phyloP scores from a whole-genome alignment of 2,329 filamentous ascomycete species.

The Aspergillus melleus region DNA sequence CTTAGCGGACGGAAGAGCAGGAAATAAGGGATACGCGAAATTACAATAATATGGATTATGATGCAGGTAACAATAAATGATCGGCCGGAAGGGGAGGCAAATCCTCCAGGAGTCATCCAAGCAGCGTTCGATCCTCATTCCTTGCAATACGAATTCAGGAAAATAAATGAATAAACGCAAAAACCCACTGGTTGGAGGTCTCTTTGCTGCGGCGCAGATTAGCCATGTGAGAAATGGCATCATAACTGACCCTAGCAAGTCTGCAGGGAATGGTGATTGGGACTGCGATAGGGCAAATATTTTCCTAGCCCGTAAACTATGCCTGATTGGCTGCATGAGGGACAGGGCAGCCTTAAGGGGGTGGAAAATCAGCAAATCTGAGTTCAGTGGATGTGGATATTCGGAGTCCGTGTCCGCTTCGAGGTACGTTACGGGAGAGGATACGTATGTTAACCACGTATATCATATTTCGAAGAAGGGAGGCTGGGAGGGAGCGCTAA shows the following conservation, averaged over 20 bases:
- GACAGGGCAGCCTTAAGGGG: background rate
- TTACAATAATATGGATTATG: background rate
- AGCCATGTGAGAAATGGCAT: slow-evolving; percentile 2
- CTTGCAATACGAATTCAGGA: background rate
- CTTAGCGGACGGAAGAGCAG: too few relatives aligned
- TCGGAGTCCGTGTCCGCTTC: background rate
- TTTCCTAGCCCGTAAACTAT: background rate
- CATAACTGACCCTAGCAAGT: background rate
- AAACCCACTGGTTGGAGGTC: background rate
- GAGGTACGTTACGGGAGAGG: background rate
- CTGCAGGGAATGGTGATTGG: background rate
- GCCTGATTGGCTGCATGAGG: background rate
- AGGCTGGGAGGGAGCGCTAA: background rate
- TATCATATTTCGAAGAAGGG: background rate
- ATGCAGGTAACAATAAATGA: background rate
- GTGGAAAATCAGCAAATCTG: background rate
- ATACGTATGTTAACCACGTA: background rate
- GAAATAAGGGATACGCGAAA: too few relatives aligned
- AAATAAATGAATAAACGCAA: background rate
- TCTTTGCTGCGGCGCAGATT: background rate
- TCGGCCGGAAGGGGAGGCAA: background rate
- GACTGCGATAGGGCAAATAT: background rate
- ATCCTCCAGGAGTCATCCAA: background rate
- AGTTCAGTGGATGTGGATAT: background rate
- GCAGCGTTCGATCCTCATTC: background rate